Conservation (phyloP, 495 filamentous ascomycete genomes). For the Halenospora varia region DNA sequence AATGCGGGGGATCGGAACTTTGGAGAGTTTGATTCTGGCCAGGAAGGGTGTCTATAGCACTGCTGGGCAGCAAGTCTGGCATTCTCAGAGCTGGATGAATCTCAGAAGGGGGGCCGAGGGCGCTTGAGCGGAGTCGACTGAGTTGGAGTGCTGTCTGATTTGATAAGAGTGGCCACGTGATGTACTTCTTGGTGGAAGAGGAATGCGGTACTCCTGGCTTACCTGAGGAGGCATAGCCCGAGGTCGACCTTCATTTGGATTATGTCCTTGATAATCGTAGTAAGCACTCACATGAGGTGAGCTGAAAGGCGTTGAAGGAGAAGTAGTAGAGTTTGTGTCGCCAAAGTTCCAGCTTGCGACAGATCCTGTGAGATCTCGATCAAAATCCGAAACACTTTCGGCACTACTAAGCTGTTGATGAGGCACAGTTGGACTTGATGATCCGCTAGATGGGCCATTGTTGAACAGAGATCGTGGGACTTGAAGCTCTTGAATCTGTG, state of each 20-base stretch:
- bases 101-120: too few relatives aligned
- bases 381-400: constrained; percentile 16
- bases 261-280: background rate
- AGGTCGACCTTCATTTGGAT: constrained; percentile 12
- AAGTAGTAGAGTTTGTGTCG: constrained; percentile 6
- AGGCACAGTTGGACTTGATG: constrained; percentile 4
- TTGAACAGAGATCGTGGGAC: background rate
- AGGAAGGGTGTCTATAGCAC: too few relatives aligned
- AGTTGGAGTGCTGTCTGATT: too few relatives aligned
- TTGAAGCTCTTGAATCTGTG: constrained; percentile 6
- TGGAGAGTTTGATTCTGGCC: too few relatives aligned
- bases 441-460: background rate
- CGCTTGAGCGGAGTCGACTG: too few relatives aligned
- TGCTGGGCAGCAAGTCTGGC: too few relatives aligned
- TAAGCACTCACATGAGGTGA: constrained; percentile 15
- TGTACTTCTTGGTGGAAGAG: background rate
- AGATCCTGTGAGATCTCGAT: constrained; percentile 17
- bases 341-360: constrained; percentile 17
- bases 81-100: too few relatives aligned
- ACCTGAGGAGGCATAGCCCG: background rate
- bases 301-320: constrained; percentile 14
- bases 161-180: background rate
- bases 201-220: constrained; percentile 2
- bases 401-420: constrained; percentile 2
- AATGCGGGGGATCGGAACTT: too few relatives aligned